phyloP scores from a whole-genome alignment of 495 filamentous ascomycete genomes.

The Neurospora sublineolata region DNA sequence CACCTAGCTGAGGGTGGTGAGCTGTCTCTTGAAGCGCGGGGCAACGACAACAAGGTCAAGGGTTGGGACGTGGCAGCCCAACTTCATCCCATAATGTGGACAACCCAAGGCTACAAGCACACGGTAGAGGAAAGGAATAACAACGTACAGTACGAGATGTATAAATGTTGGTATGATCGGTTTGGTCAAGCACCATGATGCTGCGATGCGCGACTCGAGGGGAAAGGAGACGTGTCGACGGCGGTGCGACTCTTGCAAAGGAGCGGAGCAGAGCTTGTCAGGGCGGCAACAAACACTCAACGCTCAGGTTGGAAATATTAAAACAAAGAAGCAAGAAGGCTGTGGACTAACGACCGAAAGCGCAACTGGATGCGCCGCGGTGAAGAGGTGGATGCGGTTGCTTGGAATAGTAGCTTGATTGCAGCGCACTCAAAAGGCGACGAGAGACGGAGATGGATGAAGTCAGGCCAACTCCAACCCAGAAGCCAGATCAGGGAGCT shows the following conservation, averaged over 20 bases:
- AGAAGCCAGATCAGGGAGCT: neutral
- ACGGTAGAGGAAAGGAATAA: neutral
- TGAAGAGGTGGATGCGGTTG: neutral
- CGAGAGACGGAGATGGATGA: neutral
- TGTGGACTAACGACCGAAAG: neutral
- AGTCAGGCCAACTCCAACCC: neutral
- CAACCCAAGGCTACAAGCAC: neutral
- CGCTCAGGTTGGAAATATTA: neutral
- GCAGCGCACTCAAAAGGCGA: neutral
- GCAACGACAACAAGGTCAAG: neutral
- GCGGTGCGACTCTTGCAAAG: neutral
- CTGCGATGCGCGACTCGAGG: conserved; percentile 5
- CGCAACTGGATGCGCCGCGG: neutral
- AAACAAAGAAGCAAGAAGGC: neutral
- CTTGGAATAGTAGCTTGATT: neutral
- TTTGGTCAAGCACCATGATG: conserved; percentile 19
- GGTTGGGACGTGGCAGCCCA: neutral
- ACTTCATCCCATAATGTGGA: neutral
- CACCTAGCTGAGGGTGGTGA: neutral
- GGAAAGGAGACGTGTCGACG: neutral
- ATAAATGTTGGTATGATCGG: conserved; percentile 9
- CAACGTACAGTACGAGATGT: conserved; percentile 10
- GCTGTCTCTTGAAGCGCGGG: neutral
- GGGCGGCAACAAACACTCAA: neutral
- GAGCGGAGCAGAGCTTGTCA: neutral